These are phyloP conservation scores for Aspergillus mulundensis DNA, from an alignment of 495 filamentous ascomycete species.

Conservation along the genomic window DNA sequence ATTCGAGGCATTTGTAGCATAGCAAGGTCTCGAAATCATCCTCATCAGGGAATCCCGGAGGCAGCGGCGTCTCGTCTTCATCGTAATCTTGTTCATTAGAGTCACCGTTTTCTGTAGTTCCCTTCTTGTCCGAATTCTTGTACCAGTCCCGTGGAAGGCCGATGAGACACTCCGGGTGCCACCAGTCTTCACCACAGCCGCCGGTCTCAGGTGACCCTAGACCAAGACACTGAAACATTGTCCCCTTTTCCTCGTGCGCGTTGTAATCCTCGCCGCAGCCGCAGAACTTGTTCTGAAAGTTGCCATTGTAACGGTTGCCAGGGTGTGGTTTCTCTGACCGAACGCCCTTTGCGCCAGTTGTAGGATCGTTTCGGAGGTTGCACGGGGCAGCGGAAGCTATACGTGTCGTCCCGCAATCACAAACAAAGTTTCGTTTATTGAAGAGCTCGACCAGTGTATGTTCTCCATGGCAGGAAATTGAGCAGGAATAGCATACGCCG, in stretches of 20 bases:
- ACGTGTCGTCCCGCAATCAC: slow-evolving; percentile 91
- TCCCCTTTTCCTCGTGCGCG: slow-evolving; percentile 80
- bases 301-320: slow-evolving; percentile 89
- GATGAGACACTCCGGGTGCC: slow-evolving; percentile 91
- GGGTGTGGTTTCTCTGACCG: slow-evolving; percentile 66
- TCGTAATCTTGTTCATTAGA: slow-evolving; percentile 19
- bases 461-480: slow-evolving; percentile 92
- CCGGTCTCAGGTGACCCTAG: slow-evolving; percentile 74
- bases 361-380: slow-evolving; percentile 67
- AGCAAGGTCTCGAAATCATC: slow-evolving; percentile 85
- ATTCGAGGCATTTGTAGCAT: slow-evolving; percentile 89
- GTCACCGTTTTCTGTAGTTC: slow-evolving; percentile 25
- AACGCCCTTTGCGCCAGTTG: slow-evolving; percentile 71
- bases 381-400: slow-evolving; percentile 67
- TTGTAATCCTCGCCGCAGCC: slow-evolving; percentile 85
- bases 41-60: slow-evolving; percentile 81
- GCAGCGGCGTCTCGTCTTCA: slow-evolving; percentile 58
- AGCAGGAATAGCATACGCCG: slow-evolving; percentile 93
- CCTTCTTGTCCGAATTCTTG: slow-evolving; percentile 28
- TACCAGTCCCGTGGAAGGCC: slow-evolving; percentile 61
- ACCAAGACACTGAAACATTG: slow-evolving; percentile 98
- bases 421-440: slow-evolving; percentile 89
- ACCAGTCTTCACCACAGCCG: slow-evolving; percentile 98
- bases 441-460: slow-evolving; percentile 96
- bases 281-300: slow-evolving; percentile 91